phyloP scores from a whole-genome alignment of 176 grass and related monocot species.

The Aegilops bicornis region DNA sequence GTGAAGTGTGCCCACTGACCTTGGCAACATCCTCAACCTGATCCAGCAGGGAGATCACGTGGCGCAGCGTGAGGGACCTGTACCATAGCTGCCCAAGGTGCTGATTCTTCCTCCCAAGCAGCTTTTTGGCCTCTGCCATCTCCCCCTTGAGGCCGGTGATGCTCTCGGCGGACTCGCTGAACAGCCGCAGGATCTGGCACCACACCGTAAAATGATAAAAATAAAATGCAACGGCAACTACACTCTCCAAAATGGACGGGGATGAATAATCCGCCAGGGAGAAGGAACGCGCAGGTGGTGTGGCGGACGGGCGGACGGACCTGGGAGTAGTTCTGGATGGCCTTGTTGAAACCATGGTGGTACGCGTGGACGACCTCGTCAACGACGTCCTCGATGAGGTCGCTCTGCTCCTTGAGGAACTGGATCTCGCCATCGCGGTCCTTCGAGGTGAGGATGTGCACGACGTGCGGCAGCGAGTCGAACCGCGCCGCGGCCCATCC shows the following conservation, averaged over 20 bases:
- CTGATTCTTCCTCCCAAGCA: slow-evolving; percentile 88
- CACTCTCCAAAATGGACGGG: not conserved
- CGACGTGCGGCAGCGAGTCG: slow-evolving; percentile 94
- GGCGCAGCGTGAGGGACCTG: slow-evolving; percentile 79
- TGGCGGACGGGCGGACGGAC: slow-evolving; percentile 16
- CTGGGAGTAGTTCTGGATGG: slow-evolving; percentile 97
- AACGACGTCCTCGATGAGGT: slow-evolving; percentile 87
- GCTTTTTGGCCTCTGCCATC: slow-evolving; percentile 81
- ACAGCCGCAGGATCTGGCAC: slow-evolving; percentile 79
- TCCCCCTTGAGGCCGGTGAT: slow-evolving; percentile 85
- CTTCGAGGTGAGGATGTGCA: slow-evolving; percentile 90
- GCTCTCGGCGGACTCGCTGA: slow-evolving; percentile 89
- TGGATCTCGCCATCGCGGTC: slow-evolving; percentile 93
- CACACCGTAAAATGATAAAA: slow-evolving; percentile 13
- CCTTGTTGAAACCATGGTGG: slow-evolving; percentile 98
- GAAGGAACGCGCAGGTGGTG: not conserved
- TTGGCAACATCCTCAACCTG: slow-evolving; percentile 90
- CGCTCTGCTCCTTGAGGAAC: slow-evolving; percentile 94
- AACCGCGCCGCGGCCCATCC: slow-evolving; percentile 86
- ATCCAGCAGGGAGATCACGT: slow-evolving; percentile 82
- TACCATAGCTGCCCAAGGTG: slow-evolving; percentile 95
- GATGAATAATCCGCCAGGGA: not conserved
- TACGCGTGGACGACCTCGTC: slow-evolving; percentile 96
- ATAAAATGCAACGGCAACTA: slow-evolving; percentile 6
- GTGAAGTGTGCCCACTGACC: slow-evolving; percentile 40